Conservation (phyloP, 2,329 filamentous ascomycete genomes). For the Aspergillus sp. region DNA sequence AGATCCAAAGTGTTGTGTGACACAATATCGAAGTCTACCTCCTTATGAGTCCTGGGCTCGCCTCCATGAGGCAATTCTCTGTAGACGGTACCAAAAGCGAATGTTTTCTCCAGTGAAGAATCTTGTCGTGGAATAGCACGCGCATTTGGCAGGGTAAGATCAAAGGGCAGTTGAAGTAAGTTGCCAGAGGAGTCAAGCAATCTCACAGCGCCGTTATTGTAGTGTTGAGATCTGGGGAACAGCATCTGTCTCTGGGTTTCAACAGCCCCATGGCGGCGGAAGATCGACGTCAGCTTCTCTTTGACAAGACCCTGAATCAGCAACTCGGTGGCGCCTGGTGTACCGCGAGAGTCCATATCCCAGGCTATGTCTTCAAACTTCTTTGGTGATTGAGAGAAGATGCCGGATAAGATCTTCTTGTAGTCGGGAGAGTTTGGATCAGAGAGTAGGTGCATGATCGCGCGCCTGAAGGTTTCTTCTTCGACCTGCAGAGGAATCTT, state of each 20-base stretch:
- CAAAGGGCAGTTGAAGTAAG: constrained; percentile 91
- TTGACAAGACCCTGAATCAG: constrained; percentile 74
- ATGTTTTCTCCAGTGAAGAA: constrained; percentile 71
- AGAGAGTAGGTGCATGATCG: constrained; percentile 72
- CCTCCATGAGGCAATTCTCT: constrained; percentile 76
- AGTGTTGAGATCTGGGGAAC: constrained; percentile 80
- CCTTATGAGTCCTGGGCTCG: constrained; percentile 78
- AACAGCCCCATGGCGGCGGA: constrained; percentile 84
- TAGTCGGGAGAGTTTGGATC: constrained; percentile 87
- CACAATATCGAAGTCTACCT: constrained; percentile 97
- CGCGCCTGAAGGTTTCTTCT: constrained; percentile 83
- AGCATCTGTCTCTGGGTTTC: constrained; percentile 74
- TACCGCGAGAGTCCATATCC: constrained; percentile 65
- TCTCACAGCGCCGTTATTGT: constrained; percentile 72
- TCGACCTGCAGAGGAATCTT: constrained; percentile 90
- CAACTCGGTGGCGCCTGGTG: constrained; percentile 54
- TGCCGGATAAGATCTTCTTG: constrained; percentile 79
- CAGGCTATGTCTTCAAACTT: constrained; percentile 79
- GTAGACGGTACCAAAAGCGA: constrained; percentile 85
- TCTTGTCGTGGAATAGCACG: constrained; percentile 72
- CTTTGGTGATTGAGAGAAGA: constrained; percentile 76
- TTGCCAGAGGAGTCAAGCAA: constrained; percentile 81
- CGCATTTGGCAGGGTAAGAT: constrained; percentile 86
- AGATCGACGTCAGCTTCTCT: constrained; percentile 73
- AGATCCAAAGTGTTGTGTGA: constrained; percentile 78